Conservation (phyloP, 2,329 filamentous ascomycete species). For the Fonsecaea monophora region DNA sequence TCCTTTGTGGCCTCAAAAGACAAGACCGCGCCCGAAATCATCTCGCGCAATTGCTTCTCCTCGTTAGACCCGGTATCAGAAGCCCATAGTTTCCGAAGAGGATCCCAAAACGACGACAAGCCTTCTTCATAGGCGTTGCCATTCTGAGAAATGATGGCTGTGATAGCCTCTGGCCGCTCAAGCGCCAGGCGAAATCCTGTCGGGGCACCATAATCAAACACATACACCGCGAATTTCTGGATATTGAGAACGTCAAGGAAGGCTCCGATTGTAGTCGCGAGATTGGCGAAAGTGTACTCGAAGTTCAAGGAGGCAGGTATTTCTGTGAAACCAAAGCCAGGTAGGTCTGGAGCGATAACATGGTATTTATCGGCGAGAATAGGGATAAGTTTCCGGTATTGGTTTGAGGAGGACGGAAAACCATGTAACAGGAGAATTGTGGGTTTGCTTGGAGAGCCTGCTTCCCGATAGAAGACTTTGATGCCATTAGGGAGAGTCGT, state of each 20-base stretch:
- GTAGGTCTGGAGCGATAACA: slow-evolving; percentile 64
- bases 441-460: slow-evolving; percentile 45
- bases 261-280: slow-evolving; percentile 56
- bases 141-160: slow-evolving; percentile 65
- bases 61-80: slow-evolving; percentile 42
- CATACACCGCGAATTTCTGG: slow-evolving; percentile 60
- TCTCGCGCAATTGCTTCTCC: slow-evolving; percentile 45
- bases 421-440: slow-evolving; percentile 56
- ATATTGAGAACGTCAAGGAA: slow-evolving; percentile 60
- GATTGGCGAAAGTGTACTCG: slow-evolving; percentile 61
- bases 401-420: slow-evolving; percentile 55
- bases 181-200: slow-evolving; percentile 62
- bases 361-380: slow-evolving; percentile 52
- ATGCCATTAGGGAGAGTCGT: slow-evolving; percentile 36
- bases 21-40: slow-evolving; percentile 47
- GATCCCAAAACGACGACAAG: slow-evolving; percentile 60
- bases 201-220: slow-evolving; percentile 70
- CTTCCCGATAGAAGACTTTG: slow-evolving; percentile 50
- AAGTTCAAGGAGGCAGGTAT: slow-evolving; percentile 52
- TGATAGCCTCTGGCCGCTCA: slow-evolving; percentile 55
- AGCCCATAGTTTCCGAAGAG: slow-evolving; percentile 57
- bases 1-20: slow-evolving; percentile 48
- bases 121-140: slow-evolving; percentile 68
- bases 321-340: slow-evolving; percentile 65
- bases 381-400: slow-evolving; percentile 56